Percentiles rank a stretch among this genome's conserved stretches.
phyloP scores from a whole-genome alignment of 345 rosid species.

The Ceriops tagal region DNA sequence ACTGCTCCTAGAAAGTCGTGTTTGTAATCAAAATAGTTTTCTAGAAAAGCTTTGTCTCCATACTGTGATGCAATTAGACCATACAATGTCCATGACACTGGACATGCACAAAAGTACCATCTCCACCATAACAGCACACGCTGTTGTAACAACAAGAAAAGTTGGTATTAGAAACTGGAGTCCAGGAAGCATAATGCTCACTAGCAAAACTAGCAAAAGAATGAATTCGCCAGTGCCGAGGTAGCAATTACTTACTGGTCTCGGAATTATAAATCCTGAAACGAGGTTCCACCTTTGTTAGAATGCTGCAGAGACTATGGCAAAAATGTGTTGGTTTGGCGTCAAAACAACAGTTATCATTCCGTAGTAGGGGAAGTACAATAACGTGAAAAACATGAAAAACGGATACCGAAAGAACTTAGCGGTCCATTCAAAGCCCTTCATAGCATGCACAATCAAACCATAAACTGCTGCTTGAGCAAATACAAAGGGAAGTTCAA shows the following conservation, averaged over 20 bases:
- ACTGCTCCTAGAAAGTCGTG: conserved; percentile 20
- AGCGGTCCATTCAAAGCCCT: conserved; percentile 56
- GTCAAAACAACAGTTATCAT: conserved; percentile 70
- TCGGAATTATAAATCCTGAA: conserved; percentile 58
- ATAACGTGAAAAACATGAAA: conserved; percentile 53
- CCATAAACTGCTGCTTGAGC: conserved; percentile 48
- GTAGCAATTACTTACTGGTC: conserved; percentile 36
- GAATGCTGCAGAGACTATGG: conserved; percentile 49
- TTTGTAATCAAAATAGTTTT: not conserved
- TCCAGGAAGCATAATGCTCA: not conserved
- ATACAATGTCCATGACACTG: conserved; percentile 33
- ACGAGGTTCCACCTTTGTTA: conserved; percentile 54
- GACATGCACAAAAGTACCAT: conserved; percentile 44
- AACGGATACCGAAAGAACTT: conserved; percentile 67
- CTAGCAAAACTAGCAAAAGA: not conserved
- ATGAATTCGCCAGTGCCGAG: not conserved
- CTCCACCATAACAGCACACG: conserved; percentile 40
- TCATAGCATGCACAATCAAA: conserved; percentile 55
- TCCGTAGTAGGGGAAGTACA: conserved; percentile 68
- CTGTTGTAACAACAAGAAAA: conserved; percentile 8
- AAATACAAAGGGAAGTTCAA: conserved; percentile 58
- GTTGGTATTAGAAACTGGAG: not conserved
- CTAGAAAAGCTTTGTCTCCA: conserved; percentile 8
- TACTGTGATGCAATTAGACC: conserved; percentile 22
- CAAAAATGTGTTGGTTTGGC: conserved; percentile 55